Conservation (phyloP, 2,329 filamentous ascomycete genomes). For the Sodiomyces alkalinus region DNA sequence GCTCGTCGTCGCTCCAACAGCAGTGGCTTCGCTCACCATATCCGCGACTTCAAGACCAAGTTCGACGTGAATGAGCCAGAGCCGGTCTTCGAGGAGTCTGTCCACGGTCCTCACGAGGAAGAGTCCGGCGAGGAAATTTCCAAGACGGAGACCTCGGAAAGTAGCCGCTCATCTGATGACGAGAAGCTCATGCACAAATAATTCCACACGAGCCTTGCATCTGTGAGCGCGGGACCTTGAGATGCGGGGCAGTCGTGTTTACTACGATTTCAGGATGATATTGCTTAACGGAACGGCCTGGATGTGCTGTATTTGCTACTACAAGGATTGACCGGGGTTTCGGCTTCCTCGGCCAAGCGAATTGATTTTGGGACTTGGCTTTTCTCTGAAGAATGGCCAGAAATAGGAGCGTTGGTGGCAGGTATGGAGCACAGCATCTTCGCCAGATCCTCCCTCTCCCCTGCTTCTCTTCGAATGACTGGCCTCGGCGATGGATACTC, state of each 20-base stretch:
- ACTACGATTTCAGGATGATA: too few relatives aligned
- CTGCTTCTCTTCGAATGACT: too few relatives aligned
- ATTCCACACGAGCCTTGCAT: not conserved
- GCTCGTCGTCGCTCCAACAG: slow-evolving; percentile 87
- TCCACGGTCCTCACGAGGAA: slow-evolving; percentile 53
- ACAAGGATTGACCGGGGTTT: too few relatives aligned
- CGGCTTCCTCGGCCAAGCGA: too few relatives aligned
- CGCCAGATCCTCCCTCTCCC: not conserved
- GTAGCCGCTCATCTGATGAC: slow-evolving; percentile 41
- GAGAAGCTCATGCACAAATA: slow-evolving; percentile 19
- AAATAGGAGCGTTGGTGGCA: not conserved
- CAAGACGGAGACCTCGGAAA: slow-evolving; percentile 45
- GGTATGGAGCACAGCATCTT: not conserved
- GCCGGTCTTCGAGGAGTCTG: slow-evolving; percentile 77
- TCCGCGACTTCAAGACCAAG: slow-evolving; percentile 85
- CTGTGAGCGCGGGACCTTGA: not conserved
- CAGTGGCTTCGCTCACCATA: slow-evolving; percentile 53
- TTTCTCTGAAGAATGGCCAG: not conserved
- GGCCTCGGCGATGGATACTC: not conserved
- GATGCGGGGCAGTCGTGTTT: slow-evolving; percentile 1
- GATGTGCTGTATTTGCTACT: too few relatives aligned
- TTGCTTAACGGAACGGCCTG: too few relatives aligned
- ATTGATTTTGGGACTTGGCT: slow-evolving; percentile 1
- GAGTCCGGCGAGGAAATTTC: slow-evolving; percentile 31
- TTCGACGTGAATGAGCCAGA: slow-evolving; percentile 84